Conservation (phyloP, 179 eudicot species). For the Sideroxylon spinosum region DNA sequence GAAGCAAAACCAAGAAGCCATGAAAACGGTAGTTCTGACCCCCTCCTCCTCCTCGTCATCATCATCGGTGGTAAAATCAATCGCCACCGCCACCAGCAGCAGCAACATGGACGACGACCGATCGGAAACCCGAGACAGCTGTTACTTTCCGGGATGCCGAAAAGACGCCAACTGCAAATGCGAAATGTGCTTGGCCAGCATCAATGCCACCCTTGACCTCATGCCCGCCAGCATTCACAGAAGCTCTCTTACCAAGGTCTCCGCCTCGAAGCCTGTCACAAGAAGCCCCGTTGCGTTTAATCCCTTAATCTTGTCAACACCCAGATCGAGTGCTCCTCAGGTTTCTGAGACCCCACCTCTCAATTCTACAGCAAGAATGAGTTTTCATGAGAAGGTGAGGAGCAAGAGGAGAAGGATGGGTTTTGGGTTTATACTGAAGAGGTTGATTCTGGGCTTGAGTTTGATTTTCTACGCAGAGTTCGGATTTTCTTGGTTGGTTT, state of each 20-base stretch:
- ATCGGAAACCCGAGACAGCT: constrained; percentile 31
- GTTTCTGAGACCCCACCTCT: constrained; percentile 16
- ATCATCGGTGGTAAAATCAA: constrained; percentile 31
- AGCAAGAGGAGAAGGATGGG: constrained; percentile 32
- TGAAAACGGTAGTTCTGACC: constrained; percentile 23
- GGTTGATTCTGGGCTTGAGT: constrained; percentile 34
- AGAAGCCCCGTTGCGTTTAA: constrained; percentile 44
- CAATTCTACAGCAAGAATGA: constrained; percentile 24
- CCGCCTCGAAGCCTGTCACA: constrained; percentile 25
- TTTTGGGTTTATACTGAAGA: constrained; percentile 20
- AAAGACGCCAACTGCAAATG: constrained; percentile 71
- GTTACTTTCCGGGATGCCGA: constrained; percentile 57
- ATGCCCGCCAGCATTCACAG: constrained; percentile 46
- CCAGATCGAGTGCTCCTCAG: constrained; percentile 15
- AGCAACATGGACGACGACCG: constrained; percentile 16
- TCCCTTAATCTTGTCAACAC: constrained; percentile 34
- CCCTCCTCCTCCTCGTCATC: constrained; percentile 4
- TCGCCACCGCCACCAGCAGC: background rate
- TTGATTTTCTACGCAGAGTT: constrained; percentile 33
- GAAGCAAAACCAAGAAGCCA: constrained; percentile 13
- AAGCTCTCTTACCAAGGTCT: constrained; percentile 35
- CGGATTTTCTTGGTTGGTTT: constrained; percentile 44
- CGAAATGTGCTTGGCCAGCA: constrained; percentile 62
- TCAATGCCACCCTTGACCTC: constrained; percentile 71
- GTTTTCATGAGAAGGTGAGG: constrained; percentile 17